phyloP scores from a whole-genome alignment of 73 alveolate species.

The Diophrys sp. region DNA sequence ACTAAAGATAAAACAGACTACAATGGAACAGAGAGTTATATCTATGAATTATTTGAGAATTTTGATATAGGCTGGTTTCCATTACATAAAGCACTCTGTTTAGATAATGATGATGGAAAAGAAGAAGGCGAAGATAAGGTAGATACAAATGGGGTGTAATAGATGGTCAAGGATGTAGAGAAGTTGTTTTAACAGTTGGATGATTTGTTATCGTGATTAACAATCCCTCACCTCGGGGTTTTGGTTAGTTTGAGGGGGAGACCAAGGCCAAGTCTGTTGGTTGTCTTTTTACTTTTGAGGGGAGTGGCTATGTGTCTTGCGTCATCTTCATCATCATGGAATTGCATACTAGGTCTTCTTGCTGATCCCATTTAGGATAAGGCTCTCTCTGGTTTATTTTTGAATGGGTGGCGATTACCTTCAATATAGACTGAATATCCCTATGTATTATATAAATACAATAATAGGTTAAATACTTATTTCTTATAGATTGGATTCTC shows the following conservation, averaged over 20 bases:
- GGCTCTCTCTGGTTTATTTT: neutral
- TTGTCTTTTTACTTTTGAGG: too few species aligned
- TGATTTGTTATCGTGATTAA: neutral
- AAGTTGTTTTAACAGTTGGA: neutral
- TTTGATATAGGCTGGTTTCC: slow-evolving; percentile 86
- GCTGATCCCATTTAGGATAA: too few species aligned
- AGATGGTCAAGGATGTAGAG: neutral
- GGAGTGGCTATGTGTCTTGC: too few species aligned
- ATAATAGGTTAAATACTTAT: neutral
- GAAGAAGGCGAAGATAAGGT: neutral
- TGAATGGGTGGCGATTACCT: slow-evolving; percentile 28
- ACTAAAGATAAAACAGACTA: slow-evolving; percentile 25
- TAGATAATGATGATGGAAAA: slow-evolving; percentile 19
- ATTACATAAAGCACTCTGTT: slow-evolving; percentile 37
- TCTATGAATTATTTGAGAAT: slow-evolving; percentile 60
- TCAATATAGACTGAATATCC: slow-evolving; percentile 31
- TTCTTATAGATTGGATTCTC: slow-evolving; percentile 2
- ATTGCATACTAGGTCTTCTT: too few species aligned
- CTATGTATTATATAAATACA: slow-evolving; percentile 18
- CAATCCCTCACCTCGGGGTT: too few species aligned
- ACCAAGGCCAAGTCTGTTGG: too few species aligned
- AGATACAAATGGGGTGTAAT: neutral
- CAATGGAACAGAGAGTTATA: slow-evolving; percentile 77
- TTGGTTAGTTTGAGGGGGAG: too few species aligned
- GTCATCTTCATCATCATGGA: too few species aligned